Conservation (phyloP, 1,284 basidiomycete species). For the Naganishia sp. region DNA sequence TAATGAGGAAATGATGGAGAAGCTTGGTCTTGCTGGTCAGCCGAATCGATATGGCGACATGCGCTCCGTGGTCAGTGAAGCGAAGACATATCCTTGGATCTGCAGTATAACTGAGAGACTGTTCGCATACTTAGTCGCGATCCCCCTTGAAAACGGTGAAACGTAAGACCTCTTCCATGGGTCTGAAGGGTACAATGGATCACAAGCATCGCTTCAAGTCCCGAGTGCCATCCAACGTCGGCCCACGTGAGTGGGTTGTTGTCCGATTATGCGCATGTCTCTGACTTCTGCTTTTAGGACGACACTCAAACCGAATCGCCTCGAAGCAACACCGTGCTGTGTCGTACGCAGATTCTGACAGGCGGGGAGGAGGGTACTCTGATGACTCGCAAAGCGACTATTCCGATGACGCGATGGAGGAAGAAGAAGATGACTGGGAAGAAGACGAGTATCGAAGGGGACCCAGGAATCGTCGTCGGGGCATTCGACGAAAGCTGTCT, state of each 20-base stretch:
- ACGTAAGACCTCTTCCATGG: constrained; percentile 31
- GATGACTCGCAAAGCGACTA: constrained; percentile 18
- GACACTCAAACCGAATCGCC: constrained; percentile 46
- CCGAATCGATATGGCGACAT: neutral
- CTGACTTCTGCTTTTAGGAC: constrained; percentile 36
- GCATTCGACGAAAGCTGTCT: constrained; percentile 7
- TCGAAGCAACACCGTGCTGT: constrained; percentile 42
- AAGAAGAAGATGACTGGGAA: constrained; percentile 35
- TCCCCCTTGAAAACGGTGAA: constrained; percentile 25
- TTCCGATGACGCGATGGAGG: constrained; percentile 31
- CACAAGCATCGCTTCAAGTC: constrained; percentile 37
- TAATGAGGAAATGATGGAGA: constrained; percentile 46
- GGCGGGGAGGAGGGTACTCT: constrained; percentile 33
- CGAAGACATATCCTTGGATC: neutral
- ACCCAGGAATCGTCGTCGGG: constrained; percentile 4
- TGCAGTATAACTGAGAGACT: neutral
- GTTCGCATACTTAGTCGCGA: constrained; percentile 15
- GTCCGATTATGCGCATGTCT: neutral
- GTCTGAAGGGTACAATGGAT: constrained; percentile 37
- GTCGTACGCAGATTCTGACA: constrained; percentile 48
- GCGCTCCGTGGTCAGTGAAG: constrained; percentile 10
- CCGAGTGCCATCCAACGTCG: constrained; percentile 36
- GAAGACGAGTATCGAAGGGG: constrained; percentile 33
- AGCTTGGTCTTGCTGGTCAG: constrained; percentile 41
- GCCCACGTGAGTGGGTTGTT: constrained; percentile 37